Conservation (phyloP, 768 basidiomycete species). For the Ramaria sp. region DNA sequence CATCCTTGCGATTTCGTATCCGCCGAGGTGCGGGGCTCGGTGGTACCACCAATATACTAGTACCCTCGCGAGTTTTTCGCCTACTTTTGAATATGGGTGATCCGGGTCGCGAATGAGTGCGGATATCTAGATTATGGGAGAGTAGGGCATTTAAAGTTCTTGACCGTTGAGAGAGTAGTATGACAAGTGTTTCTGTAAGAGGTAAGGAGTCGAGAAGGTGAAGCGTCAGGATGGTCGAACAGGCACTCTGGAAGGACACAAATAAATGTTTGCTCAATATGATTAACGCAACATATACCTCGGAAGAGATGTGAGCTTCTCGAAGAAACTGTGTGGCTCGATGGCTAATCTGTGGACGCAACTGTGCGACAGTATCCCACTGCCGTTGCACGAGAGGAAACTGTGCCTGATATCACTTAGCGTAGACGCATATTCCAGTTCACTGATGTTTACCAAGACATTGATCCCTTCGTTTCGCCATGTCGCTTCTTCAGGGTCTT, state of each 20-base stretch:
- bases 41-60: neutral
- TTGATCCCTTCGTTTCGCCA: conserved; percentile 54
- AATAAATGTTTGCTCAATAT: neutral
- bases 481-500: conserved; percentile 49
- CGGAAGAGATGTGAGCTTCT: conserved; percentile 38
- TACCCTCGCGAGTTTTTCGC: conserved; percentile 22
- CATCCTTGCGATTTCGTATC: conserved; percentile 20
- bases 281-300: conserved; percentile 29
- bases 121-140: conserved; percentile 6
- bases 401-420: conserved; percentile 46
- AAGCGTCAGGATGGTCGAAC: conserved; percentile 71
- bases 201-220: conserved; percentile 86
- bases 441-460: conserved; percentile 37
- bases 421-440: neutral
- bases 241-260: conserved; percentile 41
- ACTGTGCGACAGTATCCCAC: conserved; percentile 84
- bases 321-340: conserved; percentile 78
- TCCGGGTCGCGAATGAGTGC: neutral
- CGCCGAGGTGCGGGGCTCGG: conserved; percentile 1
- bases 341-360: conserved; percentile 81
- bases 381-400: conserved; percentile 86
- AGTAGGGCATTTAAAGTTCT: conserved; percentile 42
- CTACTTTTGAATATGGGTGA: neutral
- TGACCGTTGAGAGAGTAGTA: conserved; percentile 62
- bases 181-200: conserved; percentile 56